These are phyloP conservation scores for Zostera marina DNA, from an alignment of 116 monocot genomes.

Conservation along the genomic window DNA sequence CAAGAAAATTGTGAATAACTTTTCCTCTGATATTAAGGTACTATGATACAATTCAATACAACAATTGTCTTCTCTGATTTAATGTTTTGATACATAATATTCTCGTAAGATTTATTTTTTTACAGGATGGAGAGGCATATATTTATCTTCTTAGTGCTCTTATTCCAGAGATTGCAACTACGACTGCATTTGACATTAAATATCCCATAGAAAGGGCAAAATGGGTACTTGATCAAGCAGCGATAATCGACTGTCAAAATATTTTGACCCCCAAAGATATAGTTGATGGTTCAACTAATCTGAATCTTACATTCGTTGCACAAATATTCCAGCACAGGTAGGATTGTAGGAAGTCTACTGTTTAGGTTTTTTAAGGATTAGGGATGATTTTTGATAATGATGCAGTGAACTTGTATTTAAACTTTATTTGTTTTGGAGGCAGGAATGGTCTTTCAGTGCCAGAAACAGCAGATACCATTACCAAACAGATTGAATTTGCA, in stretches of 20 bases:
- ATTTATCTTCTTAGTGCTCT: conserved; percentile 90
- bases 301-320: conserved; percentile 98
- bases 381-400: neutral
- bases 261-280: conserved; percentile 83
- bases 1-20: conserved; percentile 72
- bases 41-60: neutral
- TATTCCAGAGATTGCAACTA: conserved; percentile 60
- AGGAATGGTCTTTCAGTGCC: conserved; percentile 23
- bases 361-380: neutral
- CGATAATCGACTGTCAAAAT: conserved; percentile 85
- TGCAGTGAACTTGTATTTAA: neutral
- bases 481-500: conserved; percentile 43
- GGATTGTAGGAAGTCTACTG: neutral
- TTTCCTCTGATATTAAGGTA: conserved; percentile 93
- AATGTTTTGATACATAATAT: neutral
- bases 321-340: conserved; percentile 96
- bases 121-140: conserved; percentile 97
- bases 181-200: conserved; percentile 47
- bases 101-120: neutral
- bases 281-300: conserved; percentile 89
- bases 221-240: conserved; percentile 77
- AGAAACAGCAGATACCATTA: conserved; percentile 36
- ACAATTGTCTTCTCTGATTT: no score
- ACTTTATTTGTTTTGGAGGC: neutral
- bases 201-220: conserved; percentile 92